Evolutionary conservation across 306 rosid genomes (phyloP), one percentile per base, ranked within the genome.

Genomic region (Casuarina equisetifolia): DNA sequence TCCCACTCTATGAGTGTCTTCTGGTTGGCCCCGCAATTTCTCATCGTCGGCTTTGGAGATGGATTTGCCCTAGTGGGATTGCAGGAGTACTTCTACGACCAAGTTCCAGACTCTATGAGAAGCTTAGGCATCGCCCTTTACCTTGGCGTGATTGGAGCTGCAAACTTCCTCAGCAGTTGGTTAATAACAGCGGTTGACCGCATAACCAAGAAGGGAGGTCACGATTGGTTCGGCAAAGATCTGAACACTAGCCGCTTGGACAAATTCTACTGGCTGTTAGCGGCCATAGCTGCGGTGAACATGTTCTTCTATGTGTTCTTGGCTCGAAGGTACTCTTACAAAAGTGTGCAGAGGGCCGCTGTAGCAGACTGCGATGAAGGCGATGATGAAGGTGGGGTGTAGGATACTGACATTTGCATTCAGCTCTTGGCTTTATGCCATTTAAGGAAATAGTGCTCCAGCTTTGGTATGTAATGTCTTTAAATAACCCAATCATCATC

Each of bases 101-200:
- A 94, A 82, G 98, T 89, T 46, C 98, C 98, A 0, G 98, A 94
- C 6, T 89, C 98, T 2, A 94, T 94, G 98, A 86, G 98, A 69
- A 94, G 97, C 74, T 59, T 94, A 20, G 98, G 97, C 15, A 88
- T 94, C 67, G 97, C 97, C 1, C 82, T 94, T 40, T 95, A 92
- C 69, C 66, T 95, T 4, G 88, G 97, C 54, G 97, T 95, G 32
- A 80, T 86, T 11, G 98, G 97, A 2, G 93, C 91, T 11, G 88
- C 83, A n/a, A 94, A 79, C 75, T 94, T 94, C 69, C 45, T 89
- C 0, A 94, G 98, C 61, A 92, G 97, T 59, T n/a, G 88, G 71
- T 44, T 94, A 25, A 94, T 94, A 71, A 90, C 90, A 1, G 16
- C 76, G 3, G 89, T 92, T 45, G 97, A 89, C 85, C 86, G 84